A percentile compares a stretch with the other conserved stretches of the same genome.
phyloP scores from a whole-genome alignment of 805 yeast genomes.

The Kazachstania viticola region DNA sequence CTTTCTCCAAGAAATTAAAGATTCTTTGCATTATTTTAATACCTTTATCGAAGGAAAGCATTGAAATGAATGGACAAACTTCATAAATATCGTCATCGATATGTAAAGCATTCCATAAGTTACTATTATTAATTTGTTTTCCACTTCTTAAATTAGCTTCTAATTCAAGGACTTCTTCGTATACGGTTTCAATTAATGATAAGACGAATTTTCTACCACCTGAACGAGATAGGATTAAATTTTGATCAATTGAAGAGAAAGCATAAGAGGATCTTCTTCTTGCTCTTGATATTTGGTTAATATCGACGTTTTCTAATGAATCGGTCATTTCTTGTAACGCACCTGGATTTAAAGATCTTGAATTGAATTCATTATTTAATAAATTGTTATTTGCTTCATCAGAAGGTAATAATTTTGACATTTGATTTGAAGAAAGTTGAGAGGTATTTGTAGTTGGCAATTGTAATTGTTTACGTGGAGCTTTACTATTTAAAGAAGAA shows the following conservation, averaged over 20 bases:
- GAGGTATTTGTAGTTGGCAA: constrained; percentile 31
- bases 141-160: constrained; percentile 65
- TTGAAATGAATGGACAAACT: constrained; percentile 72
- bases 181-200: constrained; percentile 65
- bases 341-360: constrained; percentile 7
- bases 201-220: constrained; percentile 43
- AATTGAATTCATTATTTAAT: not conserved
- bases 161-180: constrained; percentile 61
- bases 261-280: constrained; percentile 29
- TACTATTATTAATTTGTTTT: constrained; percentile 33
- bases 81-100: constrained; percentile 49
- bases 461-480: constrained; percentile 79
- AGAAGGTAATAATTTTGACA: not conserved
- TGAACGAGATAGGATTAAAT: constrained; percentile 26
- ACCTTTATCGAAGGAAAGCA: constrained; percentile 76
- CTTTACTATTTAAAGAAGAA: constrained; percentile 67
- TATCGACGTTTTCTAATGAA: constrained; percentile 23
- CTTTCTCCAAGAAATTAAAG: constrained; percentile 67
- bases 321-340: constrained; percentile 24
- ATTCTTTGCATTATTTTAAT: constrained; percentile 81
- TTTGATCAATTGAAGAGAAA: constrained; percentile 24
- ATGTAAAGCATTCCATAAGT: constrained; percentile 69
- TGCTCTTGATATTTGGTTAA: constrained; percentile 14
- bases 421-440: not conserved
- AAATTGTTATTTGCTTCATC: not conserved